phyloP scores from a whole-genome alignment of 2,329 filamentous ascomycete genomes.

The Aspergillus luchuensis region DNA sequence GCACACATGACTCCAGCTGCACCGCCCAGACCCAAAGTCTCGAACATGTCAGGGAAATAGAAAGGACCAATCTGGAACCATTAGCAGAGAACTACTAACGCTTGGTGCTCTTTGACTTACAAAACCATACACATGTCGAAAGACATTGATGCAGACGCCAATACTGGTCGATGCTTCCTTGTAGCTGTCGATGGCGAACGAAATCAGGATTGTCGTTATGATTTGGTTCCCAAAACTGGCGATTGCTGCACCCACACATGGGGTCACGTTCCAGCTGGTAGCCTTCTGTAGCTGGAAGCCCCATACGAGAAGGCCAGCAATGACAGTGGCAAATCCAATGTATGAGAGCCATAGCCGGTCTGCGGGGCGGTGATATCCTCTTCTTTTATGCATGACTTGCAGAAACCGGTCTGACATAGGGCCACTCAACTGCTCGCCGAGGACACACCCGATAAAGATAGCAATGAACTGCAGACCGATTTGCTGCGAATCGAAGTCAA shows the following conservation, averaged over 20 bases:
- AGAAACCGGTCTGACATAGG: slow-evolving; percentile 53
- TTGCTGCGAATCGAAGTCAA: slow-evolving; percentile 59
- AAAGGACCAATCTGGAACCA: slow-evolving; percentile 27
- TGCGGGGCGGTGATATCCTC: slow-evolving; percentile 41
- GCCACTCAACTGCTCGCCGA: slow-evolving; percentile 62
- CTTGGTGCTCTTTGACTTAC: slow-evolving; percentile 36
- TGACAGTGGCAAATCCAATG: slow-evolving; percentile 52
- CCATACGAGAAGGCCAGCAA: slow-evolving; percentile 58
- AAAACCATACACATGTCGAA: slow-evolving; percentile 58
- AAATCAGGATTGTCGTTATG: slow-evolving; percentile 61
- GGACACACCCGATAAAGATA: slow-evolving; percentile 58
- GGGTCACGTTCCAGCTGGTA: slow-evolving; percentile 57
- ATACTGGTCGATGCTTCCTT: slow-evolving; percentile 55
- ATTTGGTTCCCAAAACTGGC: slow-evolving; percentile 61
- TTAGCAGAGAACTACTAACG: neutral
- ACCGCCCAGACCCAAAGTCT: slow-evolving; percentile 33
- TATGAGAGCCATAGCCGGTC: slow-evolving; percentile 63
- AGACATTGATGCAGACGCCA: slow-evolving; percentile 61
- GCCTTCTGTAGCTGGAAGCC: slow-evolving; percentile 54
- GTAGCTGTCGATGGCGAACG: slow-evolving; percentile 63
- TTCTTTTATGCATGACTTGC: slow-evolving; percentile 43
- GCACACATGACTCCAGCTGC: slow-evolving; percentile 41
- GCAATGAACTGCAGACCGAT: slow-evolving; percentile 60
- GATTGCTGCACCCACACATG: slow-evolving; percentile 56
- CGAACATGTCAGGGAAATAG: slow-evolving; percentile 45